A percentile compares a stretch with the other conserved stretches of the same genome.
phyloP scores from a whole-genome alignment of 2,329 filamentous ascomycete species.

The Colletotrichum lindemuthianum region DNA sequence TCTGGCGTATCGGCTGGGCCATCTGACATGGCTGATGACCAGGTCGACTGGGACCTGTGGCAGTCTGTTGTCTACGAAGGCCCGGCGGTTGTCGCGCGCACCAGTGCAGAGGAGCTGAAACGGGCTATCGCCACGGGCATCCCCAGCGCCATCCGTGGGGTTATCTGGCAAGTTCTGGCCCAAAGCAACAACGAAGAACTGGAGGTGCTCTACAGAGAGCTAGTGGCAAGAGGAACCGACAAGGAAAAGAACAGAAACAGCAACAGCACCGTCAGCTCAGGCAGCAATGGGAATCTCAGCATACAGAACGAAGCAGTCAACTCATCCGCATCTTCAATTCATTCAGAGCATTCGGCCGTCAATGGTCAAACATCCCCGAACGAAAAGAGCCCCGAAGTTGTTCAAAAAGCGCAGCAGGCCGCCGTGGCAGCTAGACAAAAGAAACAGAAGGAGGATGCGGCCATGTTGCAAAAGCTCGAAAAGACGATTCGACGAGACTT shows the following conservation, averaged over 20 bases:
- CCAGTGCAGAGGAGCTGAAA: conserved; percentile 89
- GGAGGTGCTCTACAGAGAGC: conserved; percentile 85
- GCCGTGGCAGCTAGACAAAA: conserved; percentile 76
- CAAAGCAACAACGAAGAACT: conserved; percentile 94
- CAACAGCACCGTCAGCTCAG: conserved; percentile 61
- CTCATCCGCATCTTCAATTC: conserved; percentile 87
- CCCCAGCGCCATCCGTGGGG: conserved; percentile 93
- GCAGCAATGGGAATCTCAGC: conserved; percentile 64
- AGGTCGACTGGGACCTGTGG: conserved; percentile 99
- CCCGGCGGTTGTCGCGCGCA: conserved; percentile 85
- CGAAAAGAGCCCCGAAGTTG: conserved; percentile 71
- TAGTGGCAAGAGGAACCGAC: conserved; percentile 82
- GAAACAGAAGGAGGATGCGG: conserved; percentile 81
- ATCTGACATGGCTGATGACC: conserved; percentile 73
- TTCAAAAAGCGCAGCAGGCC: conserved; percentile 71
- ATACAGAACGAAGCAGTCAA: conserved; percentile 73
- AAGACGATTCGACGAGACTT: conserved; percentile 92
- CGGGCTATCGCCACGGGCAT: conserved; percentile 93
- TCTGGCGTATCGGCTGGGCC: conserved; percentile 82
- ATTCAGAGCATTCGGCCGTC: conserved; percentile 77
- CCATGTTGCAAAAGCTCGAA: conserved; percentile 82
- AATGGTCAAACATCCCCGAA: conserved; percentile 65
- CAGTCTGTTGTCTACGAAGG: conserved; percentile 96
- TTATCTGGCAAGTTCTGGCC: conserved; percentile 97
- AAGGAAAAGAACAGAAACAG: conserved; percentile 75